Percentiles rank a stretch among this genome's conserved stretches.
Conservation (phyloP, 2,329 filamentous ascomycete species). For the Penicillium sp. region DNA sequence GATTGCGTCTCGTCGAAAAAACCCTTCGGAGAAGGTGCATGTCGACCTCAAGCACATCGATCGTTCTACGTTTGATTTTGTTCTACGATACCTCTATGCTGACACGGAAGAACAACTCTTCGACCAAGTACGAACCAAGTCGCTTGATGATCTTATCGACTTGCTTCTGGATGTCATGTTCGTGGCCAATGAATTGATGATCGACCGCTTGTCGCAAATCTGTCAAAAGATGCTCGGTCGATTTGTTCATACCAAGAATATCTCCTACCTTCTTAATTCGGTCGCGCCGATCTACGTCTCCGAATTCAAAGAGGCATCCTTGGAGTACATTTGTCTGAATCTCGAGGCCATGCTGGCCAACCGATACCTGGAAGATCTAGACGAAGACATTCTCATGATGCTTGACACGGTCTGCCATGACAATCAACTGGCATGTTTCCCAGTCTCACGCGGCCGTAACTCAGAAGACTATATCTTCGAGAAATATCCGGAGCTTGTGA, state of each 20-base stretch:
- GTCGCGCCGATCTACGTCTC: slow-evolving; percentile 81
- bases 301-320: slow-evolving; percentile 82
- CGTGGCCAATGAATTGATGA: slow-evolving; percentile 91
- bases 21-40: slow-evolving; percentile 58
- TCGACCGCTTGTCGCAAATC: slow-evolving; percentile 84
- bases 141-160: slow-evolving; percentile 83
- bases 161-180: slow-evolving; percentile 88
- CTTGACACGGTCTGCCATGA: slow-evolving; percentile 78
- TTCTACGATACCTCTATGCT: slow-evolving; percentile 80
- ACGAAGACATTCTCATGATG: slow-evolving; percentile 78
- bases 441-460: slow-evolving; percentile 75
- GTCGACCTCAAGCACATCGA: slow-evolving; percentile 85
- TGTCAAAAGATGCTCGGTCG: slow-evolving; percentile 83
- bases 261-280: slow-evolving; percentile 81
- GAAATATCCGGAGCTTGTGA: slow-evolving; percentile 50
- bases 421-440: slow-evolving; percentile 78
- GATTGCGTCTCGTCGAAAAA: slow-evolving; percentile 68
- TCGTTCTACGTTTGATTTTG: slow-evolving; percentile 72
- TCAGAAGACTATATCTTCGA: slow-evolving; percentile 59
- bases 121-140: slow-evolving; percentile 69
- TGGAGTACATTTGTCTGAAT: slow-evolving; percentile 91
- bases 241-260: slow-evolving; percentile 83
- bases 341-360: slow-evolving; percentile 92
- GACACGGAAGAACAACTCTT: slow-evolving; percentile 83
- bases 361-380: slow-evolving; percentile 78